Evolutionary conservation across 768 basidiomycete species (phyloP).

Genomic region (Termitomyces eurrhizus): DNA sequence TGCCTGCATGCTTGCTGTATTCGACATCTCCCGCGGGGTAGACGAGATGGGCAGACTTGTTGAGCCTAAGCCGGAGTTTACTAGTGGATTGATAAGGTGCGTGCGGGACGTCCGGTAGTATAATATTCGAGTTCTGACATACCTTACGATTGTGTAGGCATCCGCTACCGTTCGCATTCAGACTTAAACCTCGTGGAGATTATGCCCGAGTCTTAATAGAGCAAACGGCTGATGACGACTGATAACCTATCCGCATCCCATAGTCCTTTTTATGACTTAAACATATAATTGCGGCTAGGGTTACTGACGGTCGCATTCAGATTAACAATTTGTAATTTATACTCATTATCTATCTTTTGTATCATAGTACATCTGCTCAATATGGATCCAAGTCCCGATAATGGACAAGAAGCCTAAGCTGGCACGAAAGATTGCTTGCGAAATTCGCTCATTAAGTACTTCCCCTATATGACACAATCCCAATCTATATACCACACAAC

Average conservation of each 20-base stretch:
- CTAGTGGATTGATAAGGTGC: constrained; percentile 42
- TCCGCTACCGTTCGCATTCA: constrained; percentile 30
- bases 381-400: not conserved
- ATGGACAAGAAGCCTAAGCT: not conserved
- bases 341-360: not conserved
- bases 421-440: too few relatives aligned
- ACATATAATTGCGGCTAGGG: not conserved
- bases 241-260: not conserved
- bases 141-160: constrained; percentile 20
- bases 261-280: not conserved
- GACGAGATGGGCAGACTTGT: constrained; percentile 32
- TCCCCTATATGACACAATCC: too few relatives aligned
- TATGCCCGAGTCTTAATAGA: constrained; percentile 25
- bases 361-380: not conserved
- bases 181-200: constrained; percentile 27
- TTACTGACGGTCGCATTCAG: not conserved
- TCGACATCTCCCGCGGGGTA: constrained; percentile 33
- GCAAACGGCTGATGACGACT: constrained; percentile 20
- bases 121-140: not conserved
- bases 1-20: constrained; percentile 38
- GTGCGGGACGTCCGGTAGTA: constrained; percentile 3
- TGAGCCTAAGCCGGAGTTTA: constrained; percentile 30
- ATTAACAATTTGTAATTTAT: not conserved
- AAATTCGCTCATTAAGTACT: too few relatives aligned
- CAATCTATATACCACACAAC: too few relatives aligned